Base-by-base conservation (phyloP, 768 basidiomycete genomes). In the Tulasnella sp. region DNA sequence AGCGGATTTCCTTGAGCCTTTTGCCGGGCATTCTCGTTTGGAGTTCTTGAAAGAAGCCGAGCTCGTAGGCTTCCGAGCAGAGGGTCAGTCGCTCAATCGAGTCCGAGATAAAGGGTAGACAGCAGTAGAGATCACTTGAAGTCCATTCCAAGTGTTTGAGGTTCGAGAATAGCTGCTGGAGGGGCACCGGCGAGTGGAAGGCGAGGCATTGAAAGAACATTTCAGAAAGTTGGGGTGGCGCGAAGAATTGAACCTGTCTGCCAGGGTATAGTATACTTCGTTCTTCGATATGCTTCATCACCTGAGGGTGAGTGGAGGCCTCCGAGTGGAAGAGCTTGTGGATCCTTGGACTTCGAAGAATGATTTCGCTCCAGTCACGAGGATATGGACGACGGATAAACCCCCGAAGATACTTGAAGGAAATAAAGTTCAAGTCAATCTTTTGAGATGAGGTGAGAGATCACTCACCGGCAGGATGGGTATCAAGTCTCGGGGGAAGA, bases 1-100 rank as follows among this genome's bases (percentile, higher is more conserved):
- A 0, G 61, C 61, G 61, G 3, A 67, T 11, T 13, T 67, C 61
- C 16, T 67, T 67, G 32, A 67, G 61, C 26, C 10, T 32, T 35
- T 67, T 67, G 61, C 26, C 29, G 5, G 61, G 61, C 61, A 67
- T 67, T 26, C 61, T 26, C 32, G 61, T 29, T 35, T 67, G 23
- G 44, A 72, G 71, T 46, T 72, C 71, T 46, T 72, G 39, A 72
- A 72, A 72, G 39, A 72, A 40, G 44, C 39, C 71, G 20, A n/a
- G 39, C 5, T 40, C 44, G 71, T 23, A 72, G 13, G 5, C 71
- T 20, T 72, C 39, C 20, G 71, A 72, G 37, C 23, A 72, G 44
- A 72, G 71, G 11, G 39, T 40, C 39, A 72, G 71, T 15, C 29
- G 37, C 42, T 40, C 71, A 46, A 72, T 72, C 71, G 71, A 72